phyloP scores from a whole-genome alignment of 2,329 filamentous ascomycete genomes.

The Verticillium albo-atrum region DNA sequence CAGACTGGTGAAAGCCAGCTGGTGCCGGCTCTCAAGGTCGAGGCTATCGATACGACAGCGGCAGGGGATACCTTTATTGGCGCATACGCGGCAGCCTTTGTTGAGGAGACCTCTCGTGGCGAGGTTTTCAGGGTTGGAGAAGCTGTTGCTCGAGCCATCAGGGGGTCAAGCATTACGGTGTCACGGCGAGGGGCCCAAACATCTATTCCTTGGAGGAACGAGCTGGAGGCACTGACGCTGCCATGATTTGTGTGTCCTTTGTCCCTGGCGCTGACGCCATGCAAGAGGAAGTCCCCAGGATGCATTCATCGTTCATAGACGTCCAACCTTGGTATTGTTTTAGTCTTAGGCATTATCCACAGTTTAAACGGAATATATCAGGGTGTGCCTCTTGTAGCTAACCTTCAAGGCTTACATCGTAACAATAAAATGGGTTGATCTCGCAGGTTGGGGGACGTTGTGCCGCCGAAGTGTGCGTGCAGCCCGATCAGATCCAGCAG shows the following conservation, averaged over 20 bases:
- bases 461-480: too few relatives aligned
- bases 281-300: too few relatives aligned
- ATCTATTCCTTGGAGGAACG: conserved; percentile 50
- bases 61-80: conserved; percentile 74
- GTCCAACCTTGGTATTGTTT: too few relatives aligned
- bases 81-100: conserved; percentile 53
- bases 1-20: conserved; percentile 32
- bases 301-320: too few relatives aligned
- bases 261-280: not conserved
- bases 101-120: not conserved
- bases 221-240: not conserved
- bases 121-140: conserved; percentile 42
- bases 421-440: too few relatives aligned
- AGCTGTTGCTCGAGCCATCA: conserved; percentile 44
- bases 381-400: too few relatives aligned
- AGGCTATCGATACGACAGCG: conserved; percentile 68
- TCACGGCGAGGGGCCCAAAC: conserved; percentile 49
- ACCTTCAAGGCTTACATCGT: too few relatives aligned
- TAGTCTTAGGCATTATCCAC: too few relatives aligned
- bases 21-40: conserved; percentile 38
- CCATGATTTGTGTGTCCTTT: not conserved
- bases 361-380: too few relatives aligned
- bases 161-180: conserved; percentile 48
- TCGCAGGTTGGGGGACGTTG: too few relatives aligned
- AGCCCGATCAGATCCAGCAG: too few relatives aligned